Conservation (phyloP, 495 filamentous ascomycete genomes). For the Jackrogersella minutella region DNA sequence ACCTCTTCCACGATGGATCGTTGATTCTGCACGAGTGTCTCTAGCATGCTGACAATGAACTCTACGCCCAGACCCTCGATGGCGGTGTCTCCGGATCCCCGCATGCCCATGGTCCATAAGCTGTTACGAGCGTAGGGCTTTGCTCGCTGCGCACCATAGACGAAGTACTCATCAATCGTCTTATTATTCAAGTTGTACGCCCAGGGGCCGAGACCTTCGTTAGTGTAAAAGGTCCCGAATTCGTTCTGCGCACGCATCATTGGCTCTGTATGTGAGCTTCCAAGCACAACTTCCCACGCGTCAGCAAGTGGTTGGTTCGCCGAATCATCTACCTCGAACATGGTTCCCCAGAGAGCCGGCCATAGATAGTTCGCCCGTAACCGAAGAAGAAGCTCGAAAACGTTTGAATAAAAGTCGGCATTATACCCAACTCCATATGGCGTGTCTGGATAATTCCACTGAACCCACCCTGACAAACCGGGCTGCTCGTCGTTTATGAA, state of each 20-base stretch:
- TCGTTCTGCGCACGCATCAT: conserved; percentile 78
- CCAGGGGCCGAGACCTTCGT: conserved; percentile 61
- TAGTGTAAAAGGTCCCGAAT: conserved; percentile 63
- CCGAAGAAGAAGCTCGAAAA: conserved; percentile 76
- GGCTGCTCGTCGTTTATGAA: conserved; percentile 85
- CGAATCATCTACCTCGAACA: conserved; percentile 75
- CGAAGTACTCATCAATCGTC: conserved; percentile 71
- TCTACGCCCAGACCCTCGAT: conserved; percentile 62
- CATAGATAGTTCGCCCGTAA: conserved; percentile 78
- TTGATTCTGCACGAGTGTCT: conserved; percentile 67
- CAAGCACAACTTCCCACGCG: conserved; percentile 76
- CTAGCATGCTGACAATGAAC: conserved; percentile 63
- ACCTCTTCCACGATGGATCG: conserved; percentile 64
- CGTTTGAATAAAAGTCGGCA: conserved; percentile 69
- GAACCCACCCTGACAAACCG: conserved; percentile 73
- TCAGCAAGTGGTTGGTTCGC: conserved; percentile 73
- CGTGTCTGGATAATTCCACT: conserved; percentile 53
- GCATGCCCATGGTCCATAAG: conserved; percentile 77
- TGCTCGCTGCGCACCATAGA: conserved; percentile 69
- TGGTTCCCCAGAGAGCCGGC: conserved; percentile 74
- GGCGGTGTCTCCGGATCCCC: conserved; percentile 71
- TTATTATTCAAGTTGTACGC: conserved; percentile 71
- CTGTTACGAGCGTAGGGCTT: conserved; percentile 69
- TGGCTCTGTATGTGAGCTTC: conserved; percentile 77
- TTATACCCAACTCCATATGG: conserved; percentile 68